phyloP scores from a whole-genome alignment of 2,329 filamentous ascomycete species.

The Curvularia sp. region DNA sequence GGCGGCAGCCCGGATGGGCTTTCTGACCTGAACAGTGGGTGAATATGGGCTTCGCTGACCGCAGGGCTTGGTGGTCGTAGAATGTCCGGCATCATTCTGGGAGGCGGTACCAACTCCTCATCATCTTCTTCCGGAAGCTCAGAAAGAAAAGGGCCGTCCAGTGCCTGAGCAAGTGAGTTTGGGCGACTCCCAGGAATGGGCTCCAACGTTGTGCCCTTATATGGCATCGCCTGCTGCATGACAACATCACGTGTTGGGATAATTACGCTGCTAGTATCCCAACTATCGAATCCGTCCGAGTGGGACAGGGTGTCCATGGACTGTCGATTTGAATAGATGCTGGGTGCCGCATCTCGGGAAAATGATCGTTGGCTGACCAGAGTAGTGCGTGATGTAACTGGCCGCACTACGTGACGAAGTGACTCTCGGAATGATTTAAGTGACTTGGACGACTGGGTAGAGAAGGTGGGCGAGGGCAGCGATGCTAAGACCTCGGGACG shows the following conservation, averaged over 20 bases:
- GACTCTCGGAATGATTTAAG: constrained; percentile 49
- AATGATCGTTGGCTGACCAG: constrained; percentile 45
- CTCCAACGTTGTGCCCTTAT: constrained; percentile 65
- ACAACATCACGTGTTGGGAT: constrained; percentile 64
- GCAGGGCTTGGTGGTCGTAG: constrained; percentile 51
- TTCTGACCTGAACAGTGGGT: constrained; percentile 78
- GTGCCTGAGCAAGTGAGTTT: constrained; percentile 66
- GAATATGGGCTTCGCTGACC: constrained; percentile 71
- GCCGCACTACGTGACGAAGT: constrained; percentile 49
- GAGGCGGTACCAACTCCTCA: constrained; percentile 44
- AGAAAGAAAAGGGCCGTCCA: constrained; percentile 60
- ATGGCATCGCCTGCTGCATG: constrained; percentile 41
- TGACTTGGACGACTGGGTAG: constrained; percentile 46
- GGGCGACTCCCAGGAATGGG: constrained; percentile 74
- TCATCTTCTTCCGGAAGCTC: constrained; percentile 37
- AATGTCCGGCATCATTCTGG: constrained; percentile 43
- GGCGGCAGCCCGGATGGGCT: constrained; percentile 67
- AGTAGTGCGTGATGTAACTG: constrained; percentile 48
- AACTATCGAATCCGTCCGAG: constrained; percentile 72
- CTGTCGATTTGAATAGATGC: constrained; percentile 45
- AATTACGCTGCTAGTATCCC: constrained; percentile 75
- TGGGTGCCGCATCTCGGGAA: constrained; percentile 38
- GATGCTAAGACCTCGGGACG: constrained; percentile 20
- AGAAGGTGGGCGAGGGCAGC: constrained; percentile 49
- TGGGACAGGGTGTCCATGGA: constrained; percentile 50